Base-by-base conservation (phyloP, 2,329 filamentous ascomycete genomes). In the Akanthomyces lecanii region DNA sequence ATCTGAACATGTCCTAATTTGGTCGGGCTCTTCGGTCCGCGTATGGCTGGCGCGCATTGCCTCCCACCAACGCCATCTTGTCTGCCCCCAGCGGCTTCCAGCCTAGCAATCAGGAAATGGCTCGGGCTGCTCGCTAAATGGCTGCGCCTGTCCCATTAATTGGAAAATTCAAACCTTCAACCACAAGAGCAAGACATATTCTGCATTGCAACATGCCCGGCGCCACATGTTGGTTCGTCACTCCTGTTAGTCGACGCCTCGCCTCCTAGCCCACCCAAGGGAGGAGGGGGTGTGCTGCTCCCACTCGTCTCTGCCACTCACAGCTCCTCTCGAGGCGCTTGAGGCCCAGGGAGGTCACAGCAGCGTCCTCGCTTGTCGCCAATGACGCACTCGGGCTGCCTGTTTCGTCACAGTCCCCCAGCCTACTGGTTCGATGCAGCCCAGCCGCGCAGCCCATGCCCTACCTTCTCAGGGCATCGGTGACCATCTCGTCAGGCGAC, bases 341-440 rank as follows among this genome's bases (percentile, higher is more conserved):
- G 51, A 21, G 12, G 38, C 42, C 42, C 50, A 11, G n/a, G 21
- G 6, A 61, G 25, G 28, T 48, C 40, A 45, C 50, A 54, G 30
- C 42, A 55, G 38, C 38, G n/a, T 18, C 50, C 14, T 54, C 50
- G 59, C 59, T 55, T 61, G 40, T 55, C 59, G 50, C 59, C 59
- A 61, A 54, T 61, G 59, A 55, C 59, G 51, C 59, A 38, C 59
- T 45, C 25, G 48, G 23, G 48, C 33, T 60, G 48, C 57, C 57
- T 33, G 25, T 52, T 52, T 40, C 33, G 57, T 59, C 33, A 40
- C 56, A 40, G 10, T 30, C 5, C 42, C 45, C 14, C 44, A 40
- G 47, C 45, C 28, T 12, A 57, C 42, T 36, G 54, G 40, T 38
- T 48, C 54, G 12, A 47, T 47, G 12, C 42, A 33, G 40, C 42